Evolutionary conservation across 306 rosid species (phyloP).

Genomic region (Senna tora): DNA sequence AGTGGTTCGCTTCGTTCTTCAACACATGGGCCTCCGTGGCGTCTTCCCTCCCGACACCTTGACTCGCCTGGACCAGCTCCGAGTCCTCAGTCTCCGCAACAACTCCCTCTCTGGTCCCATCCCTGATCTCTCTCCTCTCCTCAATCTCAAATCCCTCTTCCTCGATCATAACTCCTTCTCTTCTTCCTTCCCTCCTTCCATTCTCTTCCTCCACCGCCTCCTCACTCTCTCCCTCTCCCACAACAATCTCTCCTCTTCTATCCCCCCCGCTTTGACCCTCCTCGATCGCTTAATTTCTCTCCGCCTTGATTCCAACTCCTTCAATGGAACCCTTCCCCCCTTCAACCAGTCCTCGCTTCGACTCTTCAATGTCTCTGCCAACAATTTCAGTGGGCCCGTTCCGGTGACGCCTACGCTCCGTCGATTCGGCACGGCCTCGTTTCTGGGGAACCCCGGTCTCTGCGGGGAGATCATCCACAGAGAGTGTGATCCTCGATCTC

Average conservation of each 20-base stretch:
- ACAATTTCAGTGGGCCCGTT: not conserved
- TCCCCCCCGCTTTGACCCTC: conserved; percentile 45
- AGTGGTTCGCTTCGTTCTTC: conserved; percentile 62
- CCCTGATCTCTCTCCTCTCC: conserved; percentile 74
- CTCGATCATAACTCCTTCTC: conserved; percentile 64
- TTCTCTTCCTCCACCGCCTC: conserved; percentile 65
- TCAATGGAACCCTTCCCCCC: conserved; percentile 64
- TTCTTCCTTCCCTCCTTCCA: conserved; percentile 70
- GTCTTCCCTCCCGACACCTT: conserved; percentile 58
- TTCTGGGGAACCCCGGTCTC: not conserved
- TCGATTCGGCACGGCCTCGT: not conserved
- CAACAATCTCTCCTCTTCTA: conserved; percentile 60
- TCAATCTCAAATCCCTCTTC: conserved; percentile 73
- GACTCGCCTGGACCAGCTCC: conserved; percentile 79
- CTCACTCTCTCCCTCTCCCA: conserved; percentile 58
- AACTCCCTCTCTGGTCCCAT: conserved; percentile 82
- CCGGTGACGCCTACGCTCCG: not conserved
- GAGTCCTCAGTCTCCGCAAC: conserved; percentile 71
- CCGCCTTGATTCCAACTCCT: conserved; percentile 61
- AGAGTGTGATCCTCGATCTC: conserved; percentile 36
- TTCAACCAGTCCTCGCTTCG: conserved; percentile 60
- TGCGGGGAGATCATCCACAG: not conserved
- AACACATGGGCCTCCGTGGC: conserved; percentile 57
- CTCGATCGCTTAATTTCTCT: conserved; percentile 72
- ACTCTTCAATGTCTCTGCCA: not conserved